phyloP scores from a whole-genome alignment of 768 basidiomycete genomes.

The Chalciporus piperatus region DNA sequence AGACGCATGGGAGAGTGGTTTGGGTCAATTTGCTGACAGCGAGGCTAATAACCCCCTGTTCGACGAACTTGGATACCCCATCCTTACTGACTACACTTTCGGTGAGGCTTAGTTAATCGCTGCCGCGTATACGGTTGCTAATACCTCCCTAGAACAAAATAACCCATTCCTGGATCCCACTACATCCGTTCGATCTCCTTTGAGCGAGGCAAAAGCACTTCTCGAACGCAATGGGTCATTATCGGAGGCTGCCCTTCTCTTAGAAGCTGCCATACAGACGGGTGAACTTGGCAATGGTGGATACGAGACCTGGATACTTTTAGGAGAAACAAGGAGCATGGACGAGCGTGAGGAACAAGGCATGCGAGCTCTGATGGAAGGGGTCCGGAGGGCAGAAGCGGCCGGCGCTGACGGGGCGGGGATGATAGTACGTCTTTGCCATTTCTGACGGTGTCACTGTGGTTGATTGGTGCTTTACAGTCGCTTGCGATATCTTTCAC shows the following conservation, averaged over 20 bases:
- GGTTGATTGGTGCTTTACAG: constrained; percentile 39
- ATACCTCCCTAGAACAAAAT: constrained; percentile 50
- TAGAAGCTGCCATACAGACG: constrained; percentile 88
- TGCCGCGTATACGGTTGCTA: not conserved
- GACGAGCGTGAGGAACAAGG: constrained; percentile 84
- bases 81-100: constrained; percentile 70
- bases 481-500: constrained; percentile 95
- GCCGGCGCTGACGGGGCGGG: constrained; percentile 64
- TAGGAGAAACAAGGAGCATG: constrained; percentile 89
- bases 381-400: constrained; percentile 63
- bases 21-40: constrained; percentile 42
- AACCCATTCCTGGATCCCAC: constrained; percentile 67
- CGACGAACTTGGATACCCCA: constrained; percentile 73
- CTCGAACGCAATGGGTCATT: constrained; percentile 81
- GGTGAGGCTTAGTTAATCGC: constrained; percentile 46
- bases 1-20: constrained; percentile 58
- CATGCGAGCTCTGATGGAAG: constrained; percentile 75
- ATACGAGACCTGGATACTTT: constrained; percentile 88
- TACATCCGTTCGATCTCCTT: constrained; percentile 42
- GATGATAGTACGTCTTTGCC: constrained; percentile 58
- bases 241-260: constrained; percentile 78
- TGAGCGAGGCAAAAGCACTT: constrained; percentile 74
- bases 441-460: not conserved
- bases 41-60: constrained; percentile 41
- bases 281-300: constrained; percentile 79